Evolutionary conservation across 768 basidiomycete species (phyloP), one percentile per base, ranked within the genome.

Genomic region (Lenzites betulinus): DNA sequence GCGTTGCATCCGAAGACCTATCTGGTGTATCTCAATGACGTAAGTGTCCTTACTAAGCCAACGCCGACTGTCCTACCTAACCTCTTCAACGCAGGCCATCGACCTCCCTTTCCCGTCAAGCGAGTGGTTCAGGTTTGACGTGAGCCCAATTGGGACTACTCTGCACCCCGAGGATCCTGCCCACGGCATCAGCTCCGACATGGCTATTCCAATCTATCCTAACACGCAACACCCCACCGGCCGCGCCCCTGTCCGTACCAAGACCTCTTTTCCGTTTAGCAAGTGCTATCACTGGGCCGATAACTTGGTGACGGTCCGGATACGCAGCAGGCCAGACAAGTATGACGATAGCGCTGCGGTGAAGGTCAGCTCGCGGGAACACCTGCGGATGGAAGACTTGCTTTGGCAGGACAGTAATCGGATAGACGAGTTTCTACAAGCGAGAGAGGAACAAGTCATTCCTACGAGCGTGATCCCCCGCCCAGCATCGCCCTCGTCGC

Each of bases 211-310:
- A 16, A 54, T 60, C 38, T 60, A 23, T 22, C 59, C 59, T 2
- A 43, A 41, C 33, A 25, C 41, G 1, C 12, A 26, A 1, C 48
- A 54, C 23, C 59, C 53, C 3, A 23, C 25, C 4, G 28, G 26
- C 2, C 42, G 50, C 13, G 35, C 23, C 12, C 46, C 47, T 3
- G 15, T 54, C 6, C 36, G n/a, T 3, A 36, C 52, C 0, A 23
- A 41, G 9, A 13, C 7, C 7, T 20, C 48, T 2, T 60, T 54
- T 33, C 53, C 59, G 16, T 60, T 43, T 39, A 16, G 12, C 20
- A 60, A 55, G 47, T 60, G 59, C 30, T 60, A 49, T 39, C 59
- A 60, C 41, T 60, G 59, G 59, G 13, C 33, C 7, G 58, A 35
- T 1, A 38, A 8, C 9, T n/a, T 39, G 7, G 33, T 48, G 44